Conservation (phyloP, 1,139 yeast genomes). For the Ogataea hybrid region DNA sequence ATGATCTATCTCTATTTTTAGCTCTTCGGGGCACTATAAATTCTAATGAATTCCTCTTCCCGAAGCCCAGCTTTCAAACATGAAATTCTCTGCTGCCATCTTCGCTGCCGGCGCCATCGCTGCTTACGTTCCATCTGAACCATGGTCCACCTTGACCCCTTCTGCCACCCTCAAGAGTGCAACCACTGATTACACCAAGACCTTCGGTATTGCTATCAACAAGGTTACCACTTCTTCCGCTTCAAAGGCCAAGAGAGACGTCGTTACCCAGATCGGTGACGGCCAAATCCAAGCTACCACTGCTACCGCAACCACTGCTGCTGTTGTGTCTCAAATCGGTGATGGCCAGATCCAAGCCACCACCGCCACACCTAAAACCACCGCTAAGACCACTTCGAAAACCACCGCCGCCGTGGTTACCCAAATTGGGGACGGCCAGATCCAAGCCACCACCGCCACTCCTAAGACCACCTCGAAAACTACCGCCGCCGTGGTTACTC, state of each 20-base stretch:
- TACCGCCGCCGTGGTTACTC: conserved; percentile 29
- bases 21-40: conserved; percentile 3
- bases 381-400: too few relatives aligned
- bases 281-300: conserved; percentile 42
- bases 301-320: conserved; percentile 30
- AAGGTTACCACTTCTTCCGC: conserved; percentile 38
- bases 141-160: conserved; percentile 75
- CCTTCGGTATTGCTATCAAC: conserved; percentile 70
- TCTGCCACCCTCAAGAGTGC: conserved; percentile 55
- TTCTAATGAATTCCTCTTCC: not conserved
- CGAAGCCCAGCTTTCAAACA: conserved; percentile 27
- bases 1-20: conserved; percentile 6
- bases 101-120: conserved; percentile 53
- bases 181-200: conserved; percentile 54
- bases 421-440: conserved; percentile 42
- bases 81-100: too few relatives aligned
- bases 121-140: conserved; percentile 66
- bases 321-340: conserved; percentile 39
- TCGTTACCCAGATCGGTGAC: conserved; percentile 39
- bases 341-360: conserved; percentile 44
- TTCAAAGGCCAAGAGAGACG: conserved; percentile 2
- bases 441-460: conserved; percentile 34
- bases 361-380: conserved; percentile 27
- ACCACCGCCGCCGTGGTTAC: conserved; percentile 32
- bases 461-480: too few relatives aligned